Conservation (phyloP, 73 alveolate species). For the Paramecium octaurelia region DNA sequence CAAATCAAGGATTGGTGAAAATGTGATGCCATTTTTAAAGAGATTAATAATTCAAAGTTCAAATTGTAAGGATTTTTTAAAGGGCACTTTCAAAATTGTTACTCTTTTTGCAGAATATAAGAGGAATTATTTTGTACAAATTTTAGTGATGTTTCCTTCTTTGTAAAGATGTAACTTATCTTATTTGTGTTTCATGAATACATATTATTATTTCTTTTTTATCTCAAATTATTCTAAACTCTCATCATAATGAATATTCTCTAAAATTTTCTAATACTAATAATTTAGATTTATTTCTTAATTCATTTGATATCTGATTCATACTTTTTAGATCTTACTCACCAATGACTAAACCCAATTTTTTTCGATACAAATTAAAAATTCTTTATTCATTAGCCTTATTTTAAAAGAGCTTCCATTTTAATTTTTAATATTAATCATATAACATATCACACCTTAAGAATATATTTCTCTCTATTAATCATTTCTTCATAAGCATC, state of each 20-base stretch:
- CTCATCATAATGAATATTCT: background rate
- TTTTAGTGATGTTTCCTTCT: background rate
- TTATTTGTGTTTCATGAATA: background rate
- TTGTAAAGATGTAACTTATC: background rate
- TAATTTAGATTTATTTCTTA: background rate
- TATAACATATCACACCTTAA: background rate
- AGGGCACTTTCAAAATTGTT: too few relatives aligned
- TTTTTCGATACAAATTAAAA: background rate
- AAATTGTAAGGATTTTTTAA: background rate
- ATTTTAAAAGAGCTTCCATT: background rate
- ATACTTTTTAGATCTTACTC: background rate
- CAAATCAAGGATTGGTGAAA: background rate
- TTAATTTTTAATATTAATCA: background rate
- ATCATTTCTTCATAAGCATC: background rate
- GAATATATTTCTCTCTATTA: background rate
- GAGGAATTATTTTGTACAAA: background rate
- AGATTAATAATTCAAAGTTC: background rate
- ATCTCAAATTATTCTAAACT: background rate
- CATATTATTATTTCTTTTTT: background rate
- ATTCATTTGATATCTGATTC: background rate
- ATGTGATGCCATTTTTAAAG: background rate
- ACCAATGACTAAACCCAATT: background rate
- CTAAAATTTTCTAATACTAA: background rate
- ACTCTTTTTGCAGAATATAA: too few relatives aligned
- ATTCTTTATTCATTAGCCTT: background rate